Base-by-base conservation (phyloP, 2,329 filamentous ascomycete species). In the Epichloe elymi region DNA sequence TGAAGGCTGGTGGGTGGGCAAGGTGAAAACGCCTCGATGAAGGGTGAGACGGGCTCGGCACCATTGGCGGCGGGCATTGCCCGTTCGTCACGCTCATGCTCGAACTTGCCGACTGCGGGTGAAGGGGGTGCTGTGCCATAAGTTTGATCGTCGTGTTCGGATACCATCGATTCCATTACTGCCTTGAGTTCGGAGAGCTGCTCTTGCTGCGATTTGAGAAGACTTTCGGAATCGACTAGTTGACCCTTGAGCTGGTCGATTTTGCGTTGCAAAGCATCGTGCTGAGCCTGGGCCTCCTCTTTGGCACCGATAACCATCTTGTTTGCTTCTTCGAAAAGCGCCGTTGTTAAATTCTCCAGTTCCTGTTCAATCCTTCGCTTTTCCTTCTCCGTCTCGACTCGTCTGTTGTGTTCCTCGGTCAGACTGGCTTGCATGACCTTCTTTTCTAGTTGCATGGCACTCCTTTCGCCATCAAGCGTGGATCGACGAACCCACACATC, bases 301-400 rank as follows among this genome's bases (percentile, higher is more conserved):
- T 95, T 88, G 38, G 91, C 91, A 15, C 60, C 64, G 40, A 91
- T 87, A 49, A 98, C 93, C 91, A 98, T 97, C 75, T 86, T 90
- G 70, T 98, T 97, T 47, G 93, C 93, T 72, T 98, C 91, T 64
- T 97, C 89, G 56, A 98, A 98, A n/a, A 98, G 76, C 30, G 88
- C 89, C 1, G 88, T 83, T 0, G 93, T 97, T 56, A 98, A 69
- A 49, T 82, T 87, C 69, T 97, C 93, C 44, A 98, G 72, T 67
- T 98, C 93, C 58, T 86, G 83, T 65, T 98, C 93, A 33, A 96
- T 95, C 56, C 83, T 83, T 66, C 85, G 87, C 73, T 93, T 95
- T 51, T 88, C 86, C 64, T 80, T 82, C 61, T 90, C 85, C 11
- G 78, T 78, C 44, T 82, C 77, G 7, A 73, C 65, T n/a, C 84